Percentiles rank a stretch among this genome's conserved stretches.
These are phyloP conservation scores for Cryptococcus deneoformans DNA, from an alignment of 1,284 basidiomycete species.

Conservation along the genomic window DNA sequence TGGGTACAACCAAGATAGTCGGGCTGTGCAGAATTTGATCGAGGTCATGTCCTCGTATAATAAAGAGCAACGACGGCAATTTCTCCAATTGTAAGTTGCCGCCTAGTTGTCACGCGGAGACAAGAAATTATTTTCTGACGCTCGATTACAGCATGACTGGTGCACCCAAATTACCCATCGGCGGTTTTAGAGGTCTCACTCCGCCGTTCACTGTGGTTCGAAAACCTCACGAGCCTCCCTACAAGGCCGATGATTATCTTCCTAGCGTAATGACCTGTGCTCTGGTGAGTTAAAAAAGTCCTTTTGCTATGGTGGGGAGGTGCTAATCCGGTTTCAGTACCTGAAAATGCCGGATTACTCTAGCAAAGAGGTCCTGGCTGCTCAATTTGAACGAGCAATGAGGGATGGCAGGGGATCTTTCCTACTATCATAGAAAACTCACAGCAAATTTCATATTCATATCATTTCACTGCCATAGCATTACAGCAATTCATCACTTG, in stretches of 20 bases:
- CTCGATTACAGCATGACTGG: slow-evolving; percentile 67
- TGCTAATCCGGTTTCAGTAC: slow-evolving; percentile 52
- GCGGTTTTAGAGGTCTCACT: slow-evolving; percentile 92
- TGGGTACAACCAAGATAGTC: slow-evolving; percentile 93
- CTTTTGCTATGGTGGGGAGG: not conserved
- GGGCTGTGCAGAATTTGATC: slow-evolving; percentile 80
- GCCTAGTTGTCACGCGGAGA: too few relatives aligned
- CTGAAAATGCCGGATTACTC: slow-evolving; percentile 93
- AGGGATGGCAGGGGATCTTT: slow-evolving; percentile 90
- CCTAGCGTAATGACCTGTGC: slow-evolving; percentile 99
- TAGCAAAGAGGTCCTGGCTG: slow-evolving; percentile 71
- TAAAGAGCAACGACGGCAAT: slow-evolving; percentile 70
- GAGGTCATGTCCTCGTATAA: slow-evolving; percentile 84
- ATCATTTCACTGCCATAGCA: too few relatives aligned
- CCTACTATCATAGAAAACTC: slow-evolving; percentile 71
- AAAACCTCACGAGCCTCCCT: slow-evolving; percentile 88
- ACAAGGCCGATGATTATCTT: slow-evolving; percentile 89
- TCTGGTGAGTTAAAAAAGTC: slow-evolving; percentile 54
- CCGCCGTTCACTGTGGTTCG: slow-evolving; percentile 95
- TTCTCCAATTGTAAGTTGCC: slow-evolving; percentile 70
- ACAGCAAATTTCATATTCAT: not conserved
- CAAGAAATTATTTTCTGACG: not conserved
- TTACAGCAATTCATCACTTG: too few relatives aligned
- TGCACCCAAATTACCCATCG: slow-evolving; percentile 88
- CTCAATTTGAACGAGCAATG: slow-evolving; percentile 77